A percentile compares a stretch with the other conserved stretches of the same genome.
Evolutionary conservation across 306 rosid genomes (phyloP).

Genomic region (Gleditsia sinensis): DNA sequence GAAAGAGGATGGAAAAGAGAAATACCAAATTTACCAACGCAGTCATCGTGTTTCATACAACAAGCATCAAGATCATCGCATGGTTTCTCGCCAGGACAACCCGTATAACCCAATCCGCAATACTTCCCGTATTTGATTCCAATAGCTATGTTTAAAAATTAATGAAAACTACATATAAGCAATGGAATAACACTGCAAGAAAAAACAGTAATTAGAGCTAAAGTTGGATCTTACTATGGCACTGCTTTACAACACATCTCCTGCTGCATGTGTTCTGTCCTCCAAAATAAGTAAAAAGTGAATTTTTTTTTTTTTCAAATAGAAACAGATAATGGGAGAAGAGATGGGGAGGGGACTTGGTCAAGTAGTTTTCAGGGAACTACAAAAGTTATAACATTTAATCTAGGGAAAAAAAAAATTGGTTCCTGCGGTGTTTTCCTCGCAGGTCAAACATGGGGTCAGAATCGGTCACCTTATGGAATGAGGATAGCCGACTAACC

Average conservation of each 20-base stretch:
- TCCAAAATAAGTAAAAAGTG: neutral
- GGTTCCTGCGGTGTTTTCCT: neutral
- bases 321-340: neutral
- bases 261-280: slow-evolving; percentile 69
- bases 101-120: slow-evolving; percentile 86
- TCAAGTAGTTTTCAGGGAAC: neutral
- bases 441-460: no score
- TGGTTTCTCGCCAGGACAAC: slow-evolving; percentile 85
- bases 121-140: slow-evolving; percentile 87
- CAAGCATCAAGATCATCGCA: slow-evolving; percentile 94
- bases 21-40: slow-evolving; percentile 66
- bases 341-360: neutral
- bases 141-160: slow-evolving; percentile 46
- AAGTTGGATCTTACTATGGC: slow-evolving; percentile 58
- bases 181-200: neutral
- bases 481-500: slow-evolving; percentile 33
- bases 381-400: neutral
- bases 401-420: neutral
- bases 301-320: neutral
- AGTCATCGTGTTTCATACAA: slow-evolving; percentile 82
- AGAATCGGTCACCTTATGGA: neutral
- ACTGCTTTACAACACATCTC: slow-evolving; percentile 57
- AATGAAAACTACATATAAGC: neutral
- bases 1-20: neutral
- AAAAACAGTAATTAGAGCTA: neutral